Conservation (phyloP, 1,284 basidiomycete genomes). For the Ceratobasidium sp. region DNA sequence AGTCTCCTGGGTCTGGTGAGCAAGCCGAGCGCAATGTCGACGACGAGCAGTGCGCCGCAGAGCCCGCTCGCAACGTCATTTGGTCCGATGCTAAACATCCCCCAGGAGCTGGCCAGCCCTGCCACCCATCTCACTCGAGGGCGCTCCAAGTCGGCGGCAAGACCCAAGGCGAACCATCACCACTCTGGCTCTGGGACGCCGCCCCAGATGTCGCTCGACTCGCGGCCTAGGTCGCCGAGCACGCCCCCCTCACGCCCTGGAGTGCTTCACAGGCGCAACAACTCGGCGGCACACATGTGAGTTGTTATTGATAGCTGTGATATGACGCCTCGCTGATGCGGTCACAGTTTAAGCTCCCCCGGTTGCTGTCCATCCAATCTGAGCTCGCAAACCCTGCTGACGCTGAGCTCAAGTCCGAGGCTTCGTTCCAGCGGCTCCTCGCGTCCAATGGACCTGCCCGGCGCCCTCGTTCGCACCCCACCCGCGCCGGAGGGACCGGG, state of each 20-base stretch:
- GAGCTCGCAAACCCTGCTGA: conserved; percentile 39
- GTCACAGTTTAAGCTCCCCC: conserved; percentile 35
- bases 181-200: conserved; percentile 10
- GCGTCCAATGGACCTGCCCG: conserved; percentile 42
- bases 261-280: conserved; percentile 3
- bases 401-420: conserved; percentile 42
- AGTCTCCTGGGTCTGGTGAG: conserved; percentile 41
- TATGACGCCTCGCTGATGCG: not conserved
- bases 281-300: not conserved
- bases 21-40: not conserved
- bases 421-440: conserved; percentile 42
- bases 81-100: not conserved
- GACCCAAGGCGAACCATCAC: not conserved
- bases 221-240: conserved; percentile 8
- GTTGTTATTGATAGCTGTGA: not conserved
- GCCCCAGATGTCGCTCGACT: conserved; percentile 16
- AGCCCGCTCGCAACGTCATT: conserved; percentile 15
- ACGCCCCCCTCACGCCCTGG: conserved; percentile 17
- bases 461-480: conserved; percentile 41
- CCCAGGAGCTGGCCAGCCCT: not conserved
- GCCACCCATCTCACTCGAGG: not conserved
- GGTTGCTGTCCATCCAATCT: conserved; percentile 40
- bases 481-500: conserved; percentile 41
- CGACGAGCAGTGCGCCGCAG: conserved; percentile 12
- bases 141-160: conserved; percentile 21